Evolutionary conservation across 2,329 filamentous ascomycete species (phyloP).

Genomic region (Cadophora sp.): DNA sequence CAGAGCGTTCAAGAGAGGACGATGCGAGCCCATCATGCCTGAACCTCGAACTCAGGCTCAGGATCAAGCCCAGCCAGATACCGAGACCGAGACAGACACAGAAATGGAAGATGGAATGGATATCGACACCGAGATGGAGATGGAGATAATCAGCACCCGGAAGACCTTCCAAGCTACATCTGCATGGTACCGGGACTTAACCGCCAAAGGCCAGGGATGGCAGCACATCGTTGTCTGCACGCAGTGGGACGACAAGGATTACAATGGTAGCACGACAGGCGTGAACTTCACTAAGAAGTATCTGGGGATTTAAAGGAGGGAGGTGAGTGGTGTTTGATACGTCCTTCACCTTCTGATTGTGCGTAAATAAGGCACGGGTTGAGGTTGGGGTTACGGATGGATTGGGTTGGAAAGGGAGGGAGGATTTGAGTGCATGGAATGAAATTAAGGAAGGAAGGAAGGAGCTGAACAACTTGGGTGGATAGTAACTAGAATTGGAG

Average conservation of each 20-base stretch:
- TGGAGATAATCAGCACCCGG: background rate
- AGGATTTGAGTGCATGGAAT: too few relatives aligned
- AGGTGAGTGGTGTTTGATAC: too few relatives aligned
- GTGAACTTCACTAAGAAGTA: background rate
- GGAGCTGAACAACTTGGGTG: too few relatives aligned
- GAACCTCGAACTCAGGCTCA: background rate
- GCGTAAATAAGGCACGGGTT: too few relatives aligned
- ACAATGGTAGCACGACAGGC: background rate
- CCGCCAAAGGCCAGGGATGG: background rate
- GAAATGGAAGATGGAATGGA: background rate
- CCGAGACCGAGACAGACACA: background rate
- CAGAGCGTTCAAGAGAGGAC: background rate
- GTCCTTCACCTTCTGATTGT: too few relatives aligned
- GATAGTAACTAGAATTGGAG: too few relatives aligned
- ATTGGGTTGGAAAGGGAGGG: too few relatives aligned
- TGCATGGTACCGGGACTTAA: background rate
- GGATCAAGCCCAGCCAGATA: background rate
- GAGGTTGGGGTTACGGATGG: too few relatives aligned
- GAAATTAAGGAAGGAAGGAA: too few relatives aligned
- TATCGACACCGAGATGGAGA: background rate
- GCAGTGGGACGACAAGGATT: constrained; percentile 11
- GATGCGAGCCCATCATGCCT: background rate
- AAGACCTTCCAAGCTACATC: constrained; percentile 11
- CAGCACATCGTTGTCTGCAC: constrained; percentile 2
- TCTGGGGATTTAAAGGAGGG: background rate